These are phyloP conservation scores for Myriosclerotinia curreyana DNA, from an alignment of 2,329 filamentous ascomycete species.

Conservation along the genomic window DNA sequence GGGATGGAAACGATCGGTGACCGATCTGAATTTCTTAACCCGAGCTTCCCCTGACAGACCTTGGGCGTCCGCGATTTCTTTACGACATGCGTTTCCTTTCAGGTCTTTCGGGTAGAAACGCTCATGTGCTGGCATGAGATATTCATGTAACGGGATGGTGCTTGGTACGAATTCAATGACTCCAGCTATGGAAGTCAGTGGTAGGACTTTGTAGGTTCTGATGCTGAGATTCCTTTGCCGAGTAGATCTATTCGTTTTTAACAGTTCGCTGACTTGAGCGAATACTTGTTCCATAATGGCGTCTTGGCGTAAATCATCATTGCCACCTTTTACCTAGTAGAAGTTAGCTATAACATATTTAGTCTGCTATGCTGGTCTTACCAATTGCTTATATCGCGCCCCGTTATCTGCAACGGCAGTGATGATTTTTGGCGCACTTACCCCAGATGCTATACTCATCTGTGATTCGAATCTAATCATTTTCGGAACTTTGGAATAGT, in stretches of 20 bases:
- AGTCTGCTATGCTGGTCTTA: conserved; percentile 32
- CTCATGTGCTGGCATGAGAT: conserved; percentile 85
- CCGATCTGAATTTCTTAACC: conserved; percentile 70
- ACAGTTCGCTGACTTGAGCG: conserved; percentile 84
- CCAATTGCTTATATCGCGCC: conserved; percentile 77
- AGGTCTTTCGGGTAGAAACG: conserved; percentile 81
- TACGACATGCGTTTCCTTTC: conserved; percentile 72
- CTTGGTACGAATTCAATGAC: conserved; percentile 97
- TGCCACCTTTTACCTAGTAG: conserved; percentile 77
- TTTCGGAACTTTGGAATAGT: conserved; percentile 76
- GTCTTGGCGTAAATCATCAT: conserved; percentile 94
- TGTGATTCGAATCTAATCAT: conserved; percentile 68
- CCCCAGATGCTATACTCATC: conserved; percentile 82
- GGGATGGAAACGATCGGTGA: conserved; percentile 80
- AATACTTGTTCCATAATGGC: conserved; percentile 99
- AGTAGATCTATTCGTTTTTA: conserved; percentile 82
- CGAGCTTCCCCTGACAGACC: conserved; percentile 66
- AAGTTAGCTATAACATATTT: conserved; percentile 28
- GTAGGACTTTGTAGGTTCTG: conserved; percentile 94
- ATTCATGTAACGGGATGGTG: conserved; percentile 88
- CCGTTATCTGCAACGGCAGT: conserved; percentile 79
- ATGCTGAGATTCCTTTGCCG: conserved; percentile 87
- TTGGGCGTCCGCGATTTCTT: conserved; percentile 73
- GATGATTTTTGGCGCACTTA: conserved; percentile 92
- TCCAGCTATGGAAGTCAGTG: conserved; percentile 77